These are phyloP conservation scores for Pogostemon cablin DNA, from an alignment of 257 asterid species.

Conservation along the genomic window DNA sequence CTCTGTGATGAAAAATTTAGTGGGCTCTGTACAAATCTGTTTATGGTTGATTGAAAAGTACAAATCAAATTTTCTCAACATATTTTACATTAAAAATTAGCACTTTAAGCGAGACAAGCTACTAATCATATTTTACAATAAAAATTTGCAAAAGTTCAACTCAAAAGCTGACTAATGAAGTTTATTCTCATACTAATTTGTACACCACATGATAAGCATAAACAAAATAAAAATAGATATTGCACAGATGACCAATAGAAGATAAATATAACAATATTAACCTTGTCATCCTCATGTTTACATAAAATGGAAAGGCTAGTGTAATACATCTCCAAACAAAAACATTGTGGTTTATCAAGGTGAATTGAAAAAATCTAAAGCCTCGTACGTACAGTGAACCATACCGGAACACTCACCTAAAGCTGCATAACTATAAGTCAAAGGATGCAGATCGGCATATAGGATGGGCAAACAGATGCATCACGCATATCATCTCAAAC, in stretches of 20 bases:
- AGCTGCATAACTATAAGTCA: conserved; percentile 25
- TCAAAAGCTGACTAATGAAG: not conserved
- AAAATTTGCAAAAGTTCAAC: not conserved
- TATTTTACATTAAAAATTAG: conserved; percentile 18
- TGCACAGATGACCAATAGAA: not conserved
- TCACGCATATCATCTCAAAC: conserved; percentile 82
- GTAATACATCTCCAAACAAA: conserved; percentile 94
- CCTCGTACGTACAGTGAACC: conserved; percentile 90
- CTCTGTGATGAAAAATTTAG: not conserved
- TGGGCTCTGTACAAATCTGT: conserved; percentile 8
- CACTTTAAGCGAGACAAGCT: not conserved
- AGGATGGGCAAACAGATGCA: conserved; percentile 18
- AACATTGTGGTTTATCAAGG: conserved; percentile 88
- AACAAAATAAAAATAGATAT: not conserved
- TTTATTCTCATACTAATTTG: not conserved
- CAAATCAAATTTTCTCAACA: conserved; percentile 11
- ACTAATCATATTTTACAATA: not conserved
- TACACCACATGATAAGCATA: not conserved
- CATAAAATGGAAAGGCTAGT: conserved; percentile 75
- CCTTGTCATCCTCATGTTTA: conserved; percentile 97
- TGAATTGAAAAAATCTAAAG: conserved; percentile 86
- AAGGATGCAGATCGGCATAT: conserved; percentile 22
- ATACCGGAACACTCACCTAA: conserved; percentile 93
- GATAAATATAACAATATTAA: conserved; percentile 29
- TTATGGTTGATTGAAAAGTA: not conserved